Evolutionary conservation across 225 moss, liverwort and hornwort species (phyloP), one percentile per base, ranked within the genome.

Genomic region (Antitrichia curtipendula): DNA sequence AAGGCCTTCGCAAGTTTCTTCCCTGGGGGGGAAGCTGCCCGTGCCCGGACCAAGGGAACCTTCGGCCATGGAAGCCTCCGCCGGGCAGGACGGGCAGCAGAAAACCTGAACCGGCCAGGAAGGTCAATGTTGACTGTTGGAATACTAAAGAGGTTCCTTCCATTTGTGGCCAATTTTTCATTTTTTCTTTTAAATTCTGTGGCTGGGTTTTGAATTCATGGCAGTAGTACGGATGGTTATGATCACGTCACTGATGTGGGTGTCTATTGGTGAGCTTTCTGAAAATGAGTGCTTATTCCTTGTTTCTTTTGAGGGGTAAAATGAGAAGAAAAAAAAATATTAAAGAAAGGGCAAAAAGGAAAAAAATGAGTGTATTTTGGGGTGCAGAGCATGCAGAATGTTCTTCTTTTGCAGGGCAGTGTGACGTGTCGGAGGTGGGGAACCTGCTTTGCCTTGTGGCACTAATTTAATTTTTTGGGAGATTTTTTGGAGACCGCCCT

Each of bases 61-160:
- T 47, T 20, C 9, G 10, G 20, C 50, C 34, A 1, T 29, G 56
- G 49, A 41, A 41, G 64, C 25, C 70, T 83, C 82, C 38, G 32
- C 6, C 32, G 82, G 85, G 82, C 91, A 70, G 84, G 74, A 59
- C 38, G 72, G 21, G 41, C 36, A 45, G 16, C 3, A 21, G 23
- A 2, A 19, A 27, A 50, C 50, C 10, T 10, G 10, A 21, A 78
- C 22, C 28, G 41, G 16, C 16, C 47, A 21, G 16, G 16, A 21
- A 76, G 58, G 86, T 91, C 91, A 84, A 84, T 40, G 69, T 91
- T 87, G 91, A 87, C 76, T 80, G 86, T 31, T 32, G 25, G n/a
- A 23, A 52, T 10, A 13, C 2, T 21, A 47, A 62, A 62, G 49
- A 11, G 36, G 10, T 8, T 31, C 45, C 3, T 25, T 50, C 62